Base-by-base conservation (phyloP, 164 flowering plant species). In the Malania oleifera region DNA sequence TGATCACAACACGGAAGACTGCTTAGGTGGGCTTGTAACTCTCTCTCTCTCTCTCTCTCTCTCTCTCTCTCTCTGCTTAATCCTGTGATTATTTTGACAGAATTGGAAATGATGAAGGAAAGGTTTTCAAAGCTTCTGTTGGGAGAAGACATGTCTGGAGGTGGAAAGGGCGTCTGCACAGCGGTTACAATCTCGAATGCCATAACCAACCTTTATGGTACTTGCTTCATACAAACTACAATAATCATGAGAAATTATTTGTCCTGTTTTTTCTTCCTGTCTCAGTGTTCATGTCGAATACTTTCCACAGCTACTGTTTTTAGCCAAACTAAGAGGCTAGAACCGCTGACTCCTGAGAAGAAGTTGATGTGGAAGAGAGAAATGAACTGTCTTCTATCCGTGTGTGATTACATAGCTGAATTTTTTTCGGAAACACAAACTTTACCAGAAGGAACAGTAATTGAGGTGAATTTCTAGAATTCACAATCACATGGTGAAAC, bases 91-190 rank as follows among this genome's bases (percentile, higher is more conserved):
- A 26, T 51, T 31, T 64, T 20, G 39, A 43, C 77, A 85, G 95
- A 85, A 46, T 65, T 85, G 25, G 96, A 89, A 31, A 52, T 75
- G 78, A 91, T 91, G 97, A 89, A 80, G 77, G 98, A 91, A 61
- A 84, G 82, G 62, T 95, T 91, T 61, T 81, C 98, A 38, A 95
- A 87, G 82, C 91, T 95, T 59, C 63, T 95, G 73, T 67, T 95
- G 19, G 99, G 99, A 1, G 97, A 91, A 72, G 97, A 95, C 76
- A 95, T 95, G 99, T 95, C 98, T 17, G 99, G 99, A 57, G 50
- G 90, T 57, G 99, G 98, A 10, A 89, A 89, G 72, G 99, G 99
- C 0, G 99, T 95, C 45, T 82, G 87, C 73, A 81, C 96, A 1
- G 96, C 98, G 0, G 86, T 89, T 1, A 76, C 97, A 29, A 80